Conservation (phyloP, 192 early-diverging fungal species). For the Entophlyctis luteolus region DNA sequence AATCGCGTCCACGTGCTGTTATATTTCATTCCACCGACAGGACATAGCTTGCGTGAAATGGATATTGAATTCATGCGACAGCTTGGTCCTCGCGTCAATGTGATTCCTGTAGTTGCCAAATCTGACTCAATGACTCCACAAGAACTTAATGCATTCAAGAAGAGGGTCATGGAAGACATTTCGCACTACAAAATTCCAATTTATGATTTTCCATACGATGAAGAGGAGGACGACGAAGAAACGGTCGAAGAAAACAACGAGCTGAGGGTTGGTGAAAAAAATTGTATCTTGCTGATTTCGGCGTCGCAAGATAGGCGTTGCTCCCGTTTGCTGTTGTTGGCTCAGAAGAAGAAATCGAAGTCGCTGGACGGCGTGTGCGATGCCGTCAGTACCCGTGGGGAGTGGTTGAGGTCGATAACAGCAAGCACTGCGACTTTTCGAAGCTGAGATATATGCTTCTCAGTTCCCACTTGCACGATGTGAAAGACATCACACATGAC, state of each 20-base stretch:
- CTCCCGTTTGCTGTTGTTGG: conserved; percentile 59
- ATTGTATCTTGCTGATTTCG: too few species aligned
- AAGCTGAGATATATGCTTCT: conserved; percentile 58
- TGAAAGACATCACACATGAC: conserved; percentile 65
- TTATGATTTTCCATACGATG: conserved; percentile 94
- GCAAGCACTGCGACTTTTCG: conserved; percentile 58
- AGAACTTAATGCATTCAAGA: conserved; percentile 92
- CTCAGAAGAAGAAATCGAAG: conserved; percentile 50
- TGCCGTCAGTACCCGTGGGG: conserved; percentile 66
- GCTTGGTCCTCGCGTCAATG: conserved; percentile 85
- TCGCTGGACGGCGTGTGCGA: conserved; percentile 49
- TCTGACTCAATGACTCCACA: conserved; percentile 87
- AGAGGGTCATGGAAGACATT: conserved; percentile 95
- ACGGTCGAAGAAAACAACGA: conserved; percentile 97
- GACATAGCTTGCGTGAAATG: conserved; percentile 92
- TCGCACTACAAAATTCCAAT: conserved; percentile 91
- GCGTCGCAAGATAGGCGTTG: conserved; percentile 43
- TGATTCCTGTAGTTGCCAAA: conserved; percentile 94
- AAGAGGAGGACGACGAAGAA: conserved; percentile 98
- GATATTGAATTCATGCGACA: conserved; percentile 81
- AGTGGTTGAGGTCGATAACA: conserved; percentile 52
- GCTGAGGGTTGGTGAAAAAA: too few species aligned
- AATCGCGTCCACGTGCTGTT: conserved; percentile 92
- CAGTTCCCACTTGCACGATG: conserved; percentile 71
- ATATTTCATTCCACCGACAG: conserved; percentile 97